Evolutionary conservation across 768 basidiomycete species (phyloP).

Genomic region (Terana coerulea): DNA sequence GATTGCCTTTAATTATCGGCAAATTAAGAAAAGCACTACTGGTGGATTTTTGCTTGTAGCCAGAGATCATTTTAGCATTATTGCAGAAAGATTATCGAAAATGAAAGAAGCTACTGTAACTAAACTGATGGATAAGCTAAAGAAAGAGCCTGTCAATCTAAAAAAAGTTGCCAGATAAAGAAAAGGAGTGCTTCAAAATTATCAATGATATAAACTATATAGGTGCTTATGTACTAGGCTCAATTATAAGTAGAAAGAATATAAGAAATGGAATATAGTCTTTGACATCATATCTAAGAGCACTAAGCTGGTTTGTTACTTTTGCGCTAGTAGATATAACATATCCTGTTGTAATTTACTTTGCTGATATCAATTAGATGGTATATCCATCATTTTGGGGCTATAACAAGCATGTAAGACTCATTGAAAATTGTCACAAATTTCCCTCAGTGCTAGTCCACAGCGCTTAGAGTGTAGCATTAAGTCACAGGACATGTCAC

Average conservation of each 20-base stretch:
- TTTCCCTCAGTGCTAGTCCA: too few relatives aligned
- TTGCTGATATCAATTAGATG: slow-evolving; percentile 22
- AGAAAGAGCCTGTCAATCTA: not conserved
- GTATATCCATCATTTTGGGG: not conserved
- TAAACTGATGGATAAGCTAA: not conserved
- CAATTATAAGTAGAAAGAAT: slow-evolving; percentile 1
- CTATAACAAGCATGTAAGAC: not conserved
- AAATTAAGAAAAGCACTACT: slow-evolving; percentile 12
- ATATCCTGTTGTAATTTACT: slow-evolving; percentile 35
- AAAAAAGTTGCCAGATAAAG: not conserved
- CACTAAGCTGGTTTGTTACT: slow-evolving; percentile 36
- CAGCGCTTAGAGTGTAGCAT: too few relatives aligned
- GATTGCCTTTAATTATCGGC: slow-evolving; percentile 20
- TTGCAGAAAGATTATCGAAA: slow-evolving; percentile 6
- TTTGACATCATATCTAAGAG: slow-evolving; percentile 20
- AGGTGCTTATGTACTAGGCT: slow-evolving; percentile 6
- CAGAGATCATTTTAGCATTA: slow-evolving; percentile 3
- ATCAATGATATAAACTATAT: slow-evolving; percentile 7
- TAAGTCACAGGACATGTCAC: too few relatives aligned
- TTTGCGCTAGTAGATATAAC: slow-evolving; percentile 32
- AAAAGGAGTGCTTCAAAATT: not conserved
- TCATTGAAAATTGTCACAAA: too few relatives aligned
- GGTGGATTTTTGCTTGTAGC: slow-evolving; percentile 15
- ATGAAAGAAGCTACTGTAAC: slow-evolving; percentile 3
- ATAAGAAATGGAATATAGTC: slow-evolving; percentile 27